These are phyloP conservation scores for Protomyces inouyei DNA, from an alignment of 1,139 yeast species.

Conservation along the genomic window DNA sequence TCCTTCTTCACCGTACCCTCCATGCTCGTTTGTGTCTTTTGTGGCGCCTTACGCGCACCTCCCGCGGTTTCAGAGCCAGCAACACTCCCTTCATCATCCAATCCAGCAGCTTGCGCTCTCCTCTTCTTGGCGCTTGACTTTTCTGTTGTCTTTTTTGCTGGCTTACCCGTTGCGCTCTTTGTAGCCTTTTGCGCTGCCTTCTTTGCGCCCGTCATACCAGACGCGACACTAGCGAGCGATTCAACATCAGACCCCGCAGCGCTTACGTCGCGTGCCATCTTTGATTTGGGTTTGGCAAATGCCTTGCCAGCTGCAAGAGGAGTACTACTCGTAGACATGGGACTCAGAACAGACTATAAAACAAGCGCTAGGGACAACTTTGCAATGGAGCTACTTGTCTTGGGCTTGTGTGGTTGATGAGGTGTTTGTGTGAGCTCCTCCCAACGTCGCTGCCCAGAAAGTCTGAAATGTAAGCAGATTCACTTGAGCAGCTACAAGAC, in stretches of 20 bases:
- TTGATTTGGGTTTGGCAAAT: neutral
- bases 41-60: neutral
- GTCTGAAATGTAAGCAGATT: neutral
- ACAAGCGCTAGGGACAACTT: too few species aligned
- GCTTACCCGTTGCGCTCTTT: neutral
- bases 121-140: neutral
- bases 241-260: neutral
- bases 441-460: neutral
- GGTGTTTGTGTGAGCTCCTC: neutral
- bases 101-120: neutral
- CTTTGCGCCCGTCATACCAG: neutral
- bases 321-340: neutral
- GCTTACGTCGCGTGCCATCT: neutral
- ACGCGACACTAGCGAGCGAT: neutral
- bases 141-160: neutral
- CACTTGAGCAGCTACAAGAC: too few species aligned
- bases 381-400: too few species aligned
- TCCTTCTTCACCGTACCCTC: conserved; percentile 1
- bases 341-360: too few species aligned
- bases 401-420: too few species aligned
- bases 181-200: neutral
- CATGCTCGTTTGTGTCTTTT: neutral
- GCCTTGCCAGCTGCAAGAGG: neutral
- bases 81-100: neutral
- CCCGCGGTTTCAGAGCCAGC: neutral